Evolutionary conservation across 495 filamentous ascomycete species (phyloP), one percentile per base, ranked within the genome.

Genomic region (Penicillium desertorum): DNA sequence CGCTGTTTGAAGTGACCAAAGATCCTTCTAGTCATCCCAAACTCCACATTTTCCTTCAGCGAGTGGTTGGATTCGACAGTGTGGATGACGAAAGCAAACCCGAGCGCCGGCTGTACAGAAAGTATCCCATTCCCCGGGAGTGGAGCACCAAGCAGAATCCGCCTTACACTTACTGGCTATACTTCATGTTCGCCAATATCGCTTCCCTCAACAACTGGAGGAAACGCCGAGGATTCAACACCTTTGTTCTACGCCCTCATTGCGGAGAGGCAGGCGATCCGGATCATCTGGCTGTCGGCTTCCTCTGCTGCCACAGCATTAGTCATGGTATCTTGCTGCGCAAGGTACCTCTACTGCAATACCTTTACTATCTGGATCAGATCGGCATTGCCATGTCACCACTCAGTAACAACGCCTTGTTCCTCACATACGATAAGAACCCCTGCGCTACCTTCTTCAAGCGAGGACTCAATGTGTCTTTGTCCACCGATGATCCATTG

Each of bases 301-400:
- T 92, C 58, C 81, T 98, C 22, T 96, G 92, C 76, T 96, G 91
- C 66, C 93, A 98, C 70, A 97, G 93, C 67, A 98, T 98, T 72
- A 96, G 89, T 67, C 94, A 98, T 69, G 94, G 94, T 2, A 85
- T 98, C 39, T 77, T 96, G 54, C 79, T 98, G 34, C 86, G 95
- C 34, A 98, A 98, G 67, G 92, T 98, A 9, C 95, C 94, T 5
- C 71, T 98, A 46, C 71, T 98, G 57, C 94, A 98, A 67, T 98
- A 98, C 72, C 87, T 98, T 49, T 98, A 96, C 74, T 98, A 98
- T 62, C 84, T 98, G 22, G 92, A 98, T 64, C 92, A 96, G 66
- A 97, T 98, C 59, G 94, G 94, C 54, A 94, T 98, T 66, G 94
- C 94, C 54, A 98, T 98, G 94, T 98, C 94, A 10, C 94, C 94